A percentile compares a stretch with the other conserved stretches of the same genome.
These are phyloP conservation scores for Phytophthora macrochlamydospora DNA, from an alignment of 352 stramenopile genomes.

Conservation along the genomic window DNA sequence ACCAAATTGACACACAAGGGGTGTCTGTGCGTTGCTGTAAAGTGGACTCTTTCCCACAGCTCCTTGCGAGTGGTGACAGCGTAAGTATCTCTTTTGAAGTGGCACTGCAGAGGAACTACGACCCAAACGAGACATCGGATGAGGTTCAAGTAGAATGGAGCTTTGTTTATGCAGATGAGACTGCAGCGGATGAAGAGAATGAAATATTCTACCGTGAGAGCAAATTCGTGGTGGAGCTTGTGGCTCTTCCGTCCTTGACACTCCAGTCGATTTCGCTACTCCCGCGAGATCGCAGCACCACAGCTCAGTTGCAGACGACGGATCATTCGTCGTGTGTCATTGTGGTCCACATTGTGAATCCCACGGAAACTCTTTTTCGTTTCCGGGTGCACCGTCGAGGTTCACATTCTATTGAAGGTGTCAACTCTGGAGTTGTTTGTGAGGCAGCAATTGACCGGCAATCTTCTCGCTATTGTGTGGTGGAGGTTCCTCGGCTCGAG, in stretches of 20 bases:
- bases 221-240: slow-evolving; percentile 48
- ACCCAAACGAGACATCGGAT: slow-evolving; percentile 26
- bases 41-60: slow-evolving; percentile 26
- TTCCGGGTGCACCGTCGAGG: slow-evolving; percentile 36
- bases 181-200: not conserved
- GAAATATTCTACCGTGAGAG: slow-evolving; percentile 60
- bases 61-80: slow-evolving; percentile 37
- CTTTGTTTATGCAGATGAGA: slow-evolving; percentile 57
- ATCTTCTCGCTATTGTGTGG: slow-evolving; percentile 45
- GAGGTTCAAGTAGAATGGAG: slow-evolving; percentile 67
- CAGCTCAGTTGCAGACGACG: slow-evolving; percentile 24
- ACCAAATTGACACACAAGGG: slow-evolving; percentile 21
- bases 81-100: slow-evolving; percentile 48
- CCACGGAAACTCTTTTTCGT: slow-evolving; percentile 71
- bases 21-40: slow-evolving; percentile 26
- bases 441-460: slow-evolving; percentile 56
- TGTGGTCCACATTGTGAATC: slow-evolving; percentile 66
- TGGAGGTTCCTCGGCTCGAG: slow-evolving; percentile 46
- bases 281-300: slow-evolving; percentile 11
- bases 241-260: slow-evolving; percentile 57
- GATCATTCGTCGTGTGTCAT: slow-evolving; percentile 59
- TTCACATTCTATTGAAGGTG: slow-evolving; percentile 7
- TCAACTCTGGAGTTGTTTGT: slow-evolving; percentile 15
- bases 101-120: slow-evolving; percentile 23
- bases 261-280: slow-evolving; percentile 47